Conservation (phyloP, 1,284 basidiomycete species). For the Veloboletus limbatus region DNA sequence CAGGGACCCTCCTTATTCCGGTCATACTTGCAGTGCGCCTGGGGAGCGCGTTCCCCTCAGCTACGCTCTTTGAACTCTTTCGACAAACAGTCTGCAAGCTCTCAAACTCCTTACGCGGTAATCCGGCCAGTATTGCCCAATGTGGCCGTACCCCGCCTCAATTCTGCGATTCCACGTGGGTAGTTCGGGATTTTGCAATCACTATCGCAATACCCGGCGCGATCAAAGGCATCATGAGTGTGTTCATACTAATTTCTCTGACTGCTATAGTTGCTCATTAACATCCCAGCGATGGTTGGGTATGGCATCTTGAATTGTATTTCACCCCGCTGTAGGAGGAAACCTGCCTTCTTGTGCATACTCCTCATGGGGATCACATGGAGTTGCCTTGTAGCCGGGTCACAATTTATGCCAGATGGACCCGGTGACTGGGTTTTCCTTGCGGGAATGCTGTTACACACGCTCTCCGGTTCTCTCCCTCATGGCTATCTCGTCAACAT, state of each 20-base stretch:
- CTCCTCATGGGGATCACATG: slow-evolving; percentile 16
- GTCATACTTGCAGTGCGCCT: slow-evolving; percentile 26
- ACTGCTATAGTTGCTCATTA: slow-evolving; percentile 4
- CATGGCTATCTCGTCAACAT: slow-evolving; percentile 27
- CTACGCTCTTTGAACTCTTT: slow-evolving; percentile 32
- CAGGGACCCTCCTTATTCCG: slow-evolving; percentile 28
- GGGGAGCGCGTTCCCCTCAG: slow-evolving; percentile 22
- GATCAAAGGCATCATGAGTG: slow-evolving; percentile 23
- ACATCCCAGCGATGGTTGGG: slow-evolving; percentile 14
- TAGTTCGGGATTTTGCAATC: slow-evolving; percentile 23
- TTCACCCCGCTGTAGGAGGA: slow-evolving; percentile 31
- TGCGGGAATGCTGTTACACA: slow-evolving; percentile 17
- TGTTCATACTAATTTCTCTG: not conserved
- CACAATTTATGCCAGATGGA: slow-evolving; percentile 13
- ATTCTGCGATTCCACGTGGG: slow-evolving; percentile 25
- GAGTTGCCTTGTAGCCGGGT: slow-evolving; percentile 20
- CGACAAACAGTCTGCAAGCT: slow-evolving; percentile 29
- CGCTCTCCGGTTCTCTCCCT: slow-evolving; percentile 13
- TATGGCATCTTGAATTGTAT: slow-evolving; percentile 25
- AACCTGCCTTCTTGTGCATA: slow-evolving; percentile 26
- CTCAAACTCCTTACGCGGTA: slow-evolving; percentile 23
- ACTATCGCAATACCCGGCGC: slow-evolving; percentile 16
- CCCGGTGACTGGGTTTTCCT: slow-evolving; percentile 18
- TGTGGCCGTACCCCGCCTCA: slow-evolving; percentile 16
- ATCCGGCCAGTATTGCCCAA: slow-evolving; percentile 2